Percentiles rank a stretch among this genome's conserved stretches.
phyloP scores from a whole-genome alignment of 2,329 filamentous ascomycete species.

The Aulographum hederae region DNA sequence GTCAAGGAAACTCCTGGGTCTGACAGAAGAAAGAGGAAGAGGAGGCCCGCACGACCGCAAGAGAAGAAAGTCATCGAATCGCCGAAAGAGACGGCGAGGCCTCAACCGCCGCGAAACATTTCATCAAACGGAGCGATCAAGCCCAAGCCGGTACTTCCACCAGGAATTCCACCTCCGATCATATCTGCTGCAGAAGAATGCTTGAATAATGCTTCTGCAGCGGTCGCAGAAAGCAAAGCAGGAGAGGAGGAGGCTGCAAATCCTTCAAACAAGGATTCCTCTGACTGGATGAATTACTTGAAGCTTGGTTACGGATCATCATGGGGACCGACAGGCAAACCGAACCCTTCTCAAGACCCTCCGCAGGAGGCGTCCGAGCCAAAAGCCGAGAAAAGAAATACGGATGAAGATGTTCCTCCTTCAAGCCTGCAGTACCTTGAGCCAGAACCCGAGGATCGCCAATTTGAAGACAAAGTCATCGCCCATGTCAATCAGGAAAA shows the following conservation, averaged over 20 bases:
- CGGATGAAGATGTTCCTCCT: no score
- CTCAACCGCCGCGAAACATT: neutral
- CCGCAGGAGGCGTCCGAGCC: neutral
- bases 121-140: neutral
- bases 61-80: neutral
- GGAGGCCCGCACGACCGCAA: constrained; percentile 10
- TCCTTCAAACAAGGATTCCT: neutral
- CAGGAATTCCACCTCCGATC: constrained; percentile 27
- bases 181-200: constrained; percentile 24
- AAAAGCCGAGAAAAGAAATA: neutral
- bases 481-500: constrained; percentile 17
- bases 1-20: constrained; percentile 62
- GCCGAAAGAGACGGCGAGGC: neutral
- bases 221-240: constrained; percentile 10
- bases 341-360: neutral
- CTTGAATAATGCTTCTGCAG: constrained; percentile 22
- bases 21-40: constrained; percentile 32
- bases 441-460: constrained; percentile 10
- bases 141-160: constrained; percentile 10
- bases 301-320: constrained; percentile 27
- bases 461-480: neutral
- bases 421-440: constrained; percentile 17
- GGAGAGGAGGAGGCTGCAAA: constrained; percentile 3
- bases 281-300: constrained; percentile 30
- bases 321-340: constrained; percentile 16